Base-by-base conservation (phyloP, 768 basidiomycete genomes). In the Heimioporus sp. region DNA sequence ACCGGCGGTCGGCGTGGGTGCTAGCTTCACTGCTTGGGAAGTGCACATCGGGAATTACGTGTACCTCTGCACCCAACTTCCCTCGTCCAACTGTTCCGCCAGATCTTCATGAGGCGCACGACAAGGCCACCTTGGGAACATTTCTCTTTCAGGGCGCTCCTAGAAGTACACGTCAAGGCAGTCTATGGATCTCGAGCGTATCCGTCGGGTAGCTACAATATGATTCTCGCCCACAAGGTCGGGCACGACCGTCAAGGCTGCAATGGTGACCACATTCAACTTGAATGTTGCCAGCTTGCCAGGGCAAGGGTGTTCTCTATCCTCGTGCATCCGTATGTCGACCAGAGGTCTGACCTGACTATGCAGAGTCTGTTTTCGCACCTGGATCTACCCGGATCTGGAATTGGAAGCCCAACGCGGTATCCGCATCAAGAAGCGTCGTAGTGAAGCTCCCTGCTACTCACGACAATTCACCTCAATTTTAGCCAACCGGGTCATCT, bases 341-440 rank as follows among this genome's bases (percentile, higher is more conserved):
- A 13, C 38, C 31, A 16, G 13, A 36, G 32, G 24, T 21, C 34
- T 39, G 35, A 53, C 51, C 62, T 16, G 36, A 31, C 37, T 43
- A 50, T 8, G 21, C 32, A 49, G 20, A 34, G 44, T 31, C 35
- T 24, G 19, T 17, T 57, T 65, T 49, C 52, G 42, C 47, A 61
- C 52, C 52, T 49, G 53, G 58, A 61, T 66, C 65, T 56, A 17
- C 41, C 41, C 46, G 43, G 52, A 63, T 61, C 59, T 57, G 39
- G 45, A 40, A 40, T 30, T 43, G 48, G 41, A 51, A 39, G 54
- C 31, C 45, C n/a, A 49, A 39, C 44, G 48, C 49, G 44, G 54
- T 55, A 55, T 48, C 65, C 57, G 41, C 57, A 59, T 64, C 66
- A 53, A 66, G 66, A 66, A 66, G 58, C 28, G 17, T 37, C 31